Conservation (phyloP, 2,329 filamentous ascomycete species). For the Juglanconis sp. region DNA sequence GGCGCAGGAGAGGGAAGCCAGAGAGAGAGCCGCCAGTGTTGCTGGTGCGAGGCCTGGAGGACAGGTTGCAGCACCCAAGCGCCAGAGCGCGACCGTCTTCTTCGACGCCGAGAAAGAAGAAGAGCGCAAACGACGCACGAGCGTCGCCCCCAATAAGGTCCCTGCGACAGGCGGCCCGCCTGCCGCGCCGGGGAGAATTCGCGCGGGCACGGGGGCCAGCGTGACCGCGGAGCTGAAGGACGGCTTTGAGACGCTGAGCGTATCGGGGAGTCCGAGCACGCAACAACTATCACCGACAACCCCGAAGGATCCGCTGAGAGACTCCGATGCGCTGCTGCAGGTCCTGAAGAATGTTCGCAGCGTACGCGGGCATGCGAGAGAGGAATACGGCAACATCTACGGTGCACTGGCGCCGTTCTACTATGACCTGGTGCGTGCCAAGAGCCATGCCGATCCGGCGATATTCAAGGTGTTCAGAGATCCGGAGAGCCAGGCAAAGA, state of each 20-base stretch:
- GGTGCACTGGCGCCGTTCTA: conserved; percentile 87
- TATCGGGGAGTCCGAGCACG: conserved; percentile 35
- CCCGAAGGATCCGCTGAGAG: conserved; percentile 46
- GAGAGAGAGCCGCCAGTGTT: conserved; percentile 27
- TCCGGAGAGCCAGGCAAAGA: conserved; percentile 85
- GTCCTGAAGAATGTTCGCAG: conserved; percentile 72
- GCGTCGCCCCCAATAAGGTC: not conserved
- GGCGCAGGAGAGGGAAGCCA: conserved; percentile 50
- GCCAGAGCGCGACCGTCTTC: conserved; percentile 8
- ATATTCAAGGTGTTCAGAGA: conserved; percentile 85
- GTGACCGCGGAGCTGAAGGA: conserved; percentile 40
- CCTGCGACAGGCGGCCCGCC: not conserved
- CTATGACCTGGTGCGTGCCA: conserved; percentile 70
- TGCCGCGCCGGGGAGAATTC: not conserved
- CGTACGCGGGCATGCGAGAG: conserved; percentile 76
- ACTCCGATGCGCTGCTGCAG: conserved; percentile 63
- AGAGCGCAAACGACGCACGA: conserved; percentile 18
- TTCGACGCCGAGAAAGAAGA: conserved; percentile 54
- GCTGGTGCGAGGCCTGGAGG: conserved; percentile 20
- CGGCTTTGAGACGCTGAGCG: conserved; percentile 76
- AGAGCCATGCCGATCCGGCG: conserved; percentile 73
- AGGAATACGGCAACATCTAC: conserved; percentile 90
- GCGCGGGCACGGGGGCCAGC: conserved; percentile 31
- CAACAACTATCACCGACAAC: conserved; percentile 27
- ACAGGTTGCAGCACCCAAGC: conserved; percentile 18